Evolutionary conservation across 495 filamentous ascomycete species (phyloP).

Genomic region (Symbiotaphrina buchneri): DNA sequence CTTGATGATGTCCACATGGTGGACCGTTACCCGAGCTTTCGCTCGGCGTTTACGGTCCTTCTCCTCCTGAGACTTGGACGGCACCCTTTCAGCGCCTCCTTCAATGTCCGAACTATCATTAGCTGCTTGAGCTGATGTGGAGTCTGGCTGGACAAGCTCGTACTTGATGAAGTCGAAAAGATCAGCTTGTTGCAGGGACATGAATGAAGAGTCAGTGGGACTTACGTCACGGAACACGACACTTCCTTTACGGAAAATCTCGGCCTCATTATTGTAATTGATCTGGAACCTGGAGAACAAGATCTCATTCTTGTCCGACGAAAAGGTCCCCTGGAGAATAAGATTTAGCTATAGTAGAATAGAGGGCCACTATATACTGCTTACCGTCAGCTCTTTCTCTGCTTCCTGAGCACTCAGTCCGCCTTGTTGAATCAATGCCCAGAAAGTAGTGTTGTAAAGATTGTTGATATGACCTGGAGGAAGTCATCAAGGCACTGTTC

Average conservation of each 20-base stretch:
- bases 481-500: not conserved
- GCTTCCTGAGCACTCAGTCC: constrained; percentile 54
- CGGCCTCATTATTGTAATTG: constrained; percentile 92
- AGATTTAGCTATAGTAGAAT: not conserved
- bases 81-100: constrained; percentile 5
- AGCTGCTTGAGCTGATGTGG: constrained; percentile 16
- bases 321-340: constrained; percentile 41
- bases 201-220: constrained; percentile 6
- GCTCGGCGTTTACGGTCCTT: constrained; percentile 51
- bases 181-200: too few relatives aligned
- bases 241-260: constrained; percentile 84
- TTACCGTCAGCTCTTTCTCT: constrained; percentile 51
- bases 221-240: constrained; percentile 67
- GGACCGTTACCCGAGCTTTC: constrained; percentile 55
- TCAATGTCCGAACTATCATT: constrained; percentile 5
- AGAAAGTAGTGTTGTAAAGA: constrained; percentile 93
- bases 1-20: constrained; percentile 82
- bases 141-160: constrained; percentile 29
- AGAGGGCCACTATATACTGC: constrained; percentile 1
- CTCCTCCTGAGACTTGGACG: constrained; percentile 55
- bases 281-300: constrained; percentile 74
- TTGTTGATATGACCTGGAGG: constrained; percentile 82
- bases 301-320: constrained; percentile 87
- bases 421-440: constrained; percentile 61
- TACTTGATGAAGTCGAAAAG: constrained; percentile 14